Percentiles rank a stretch among this genome's conserved stretches.
These are phyloP conservation scores for Piedraia hortae DNA, from an alignment of 2,329 filamentous ascomycete species.

Conservation along the genomic window DNA sequence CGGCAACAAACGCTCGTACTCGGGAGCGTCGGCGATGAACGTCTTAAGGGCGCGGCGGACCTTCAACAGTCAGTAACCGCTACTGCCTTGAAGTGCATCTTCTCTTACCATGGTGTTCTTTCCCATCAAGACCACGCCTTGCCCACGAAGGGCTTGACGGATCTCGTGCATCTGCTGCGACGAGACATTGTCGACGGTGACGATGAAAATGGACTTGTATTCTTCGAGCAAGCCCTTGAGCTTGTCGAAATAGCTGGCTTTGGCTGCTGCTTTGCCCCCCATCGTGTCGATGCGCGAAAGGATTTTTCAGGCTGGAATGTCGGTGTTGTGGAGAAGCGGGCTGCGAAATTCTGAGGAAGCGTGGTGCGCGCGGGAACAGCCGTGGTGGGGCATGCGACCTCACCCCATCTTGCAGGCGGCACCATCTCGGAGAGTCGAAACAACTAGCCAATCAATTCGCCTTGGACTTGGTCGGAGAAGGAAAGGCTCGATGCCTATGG, in stretches of 20 bases:
- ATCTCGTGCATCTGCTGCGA: conserved; percentile 99
- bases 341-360: no score
- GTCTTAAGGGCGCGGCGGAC: conserved; percentile 93
- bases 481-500: no score
- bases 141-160: conserved; percentile 62
- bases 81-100: background rate
- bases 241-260: conserved; percentile 98
- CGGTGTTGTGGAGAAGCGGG: no score
- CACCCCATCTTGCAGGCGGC: no score
- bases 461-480: no score
- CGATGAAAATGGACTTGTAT: conserved; percentile 91
- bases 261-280: conserved; percentile 54
- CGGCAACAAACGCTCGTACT: conserved; percentile 94
- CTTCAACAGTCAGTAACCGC: conserved; percentile 16
- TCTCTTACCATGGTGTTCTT: conserved; percentile 94
- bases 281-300: conserved; percentile 13
- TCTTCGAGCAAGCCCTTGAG: conserved; percentile 90
- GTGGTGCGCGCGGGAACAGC: no score
- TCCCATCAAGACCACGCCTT: conserved; percentile 94
- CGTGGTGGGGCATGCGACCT: no score
- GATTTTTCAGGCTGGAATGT: conserved; percentile 13
- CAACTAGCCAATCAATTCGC: no score
- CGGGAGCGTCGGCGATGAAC: conserved; percentile 68
- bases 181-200: conserved; percentile 71
- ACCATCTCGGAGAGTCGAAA: no score